These are phyloP conservation scores for Pseudogymnoascus sp. DNA, from an alignment of 2,329 filamentous ascomycete genomes.

Conservation along the genomic window DNA sequence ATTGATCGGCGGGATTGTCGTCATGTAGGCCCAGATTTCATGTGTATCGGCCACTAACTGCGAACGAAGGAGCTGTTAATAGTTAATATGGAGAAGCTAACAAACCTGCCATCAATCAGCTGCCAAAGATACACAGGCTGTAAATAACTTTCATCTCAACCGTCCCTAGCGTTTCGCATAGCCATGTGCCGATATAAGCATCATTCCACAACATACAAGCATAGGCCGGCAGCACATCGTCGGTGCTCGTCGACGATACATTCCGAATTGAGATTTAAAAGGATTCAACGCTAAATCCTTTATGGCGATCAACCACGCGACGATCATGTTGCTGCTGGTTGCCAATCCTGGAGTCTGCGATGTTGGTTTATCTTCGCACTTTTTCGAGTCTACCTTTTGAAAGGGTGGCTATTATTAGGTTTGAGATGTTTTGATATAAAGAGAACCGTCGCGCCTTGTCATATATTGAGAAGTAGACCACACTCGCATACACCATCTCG, in stretches of 20 bases:
- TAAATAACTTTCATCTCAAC: not conserved
- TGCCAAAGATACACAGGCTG: not conserved
- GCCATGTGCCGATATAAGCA: not conserved
- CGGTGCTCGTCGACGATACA: not conserved
- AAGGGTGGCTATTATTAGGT: not conserved
- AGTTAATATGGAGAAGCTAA: not conserved
- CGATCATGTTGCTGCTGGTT: not conserved
- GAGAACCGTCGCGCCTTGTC: not conserved
- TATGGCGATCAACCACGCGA: not conserved
- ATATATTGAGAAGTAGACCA: not conserved
- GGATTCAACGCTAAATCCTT: not conserved
- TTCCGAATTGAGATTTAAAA: not conserved
- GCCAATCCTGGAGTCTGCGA: not conserved
- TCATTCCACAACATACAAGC: not conserved
- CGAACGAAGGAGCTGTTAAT: not conserved
- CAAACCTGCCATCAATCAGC: not conserved
- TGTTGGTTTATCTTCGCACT: not conserved
- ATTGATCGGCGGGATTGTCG: not conserved
- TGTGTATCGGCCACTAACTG: not conserved
- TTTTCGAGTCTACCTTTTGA: not conserved
- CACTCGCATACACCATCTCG: not conserved
- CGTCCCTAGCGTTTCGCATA: not conserved
- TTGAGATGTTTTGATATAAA: not conserved
- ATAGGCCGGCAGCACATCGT: not conserved
- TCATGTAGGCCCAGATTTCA: not conserved